Conservation (phyloP, 2,329 filamentous ascomycete genomes). For the Mycogone perniciosa region DNA sequence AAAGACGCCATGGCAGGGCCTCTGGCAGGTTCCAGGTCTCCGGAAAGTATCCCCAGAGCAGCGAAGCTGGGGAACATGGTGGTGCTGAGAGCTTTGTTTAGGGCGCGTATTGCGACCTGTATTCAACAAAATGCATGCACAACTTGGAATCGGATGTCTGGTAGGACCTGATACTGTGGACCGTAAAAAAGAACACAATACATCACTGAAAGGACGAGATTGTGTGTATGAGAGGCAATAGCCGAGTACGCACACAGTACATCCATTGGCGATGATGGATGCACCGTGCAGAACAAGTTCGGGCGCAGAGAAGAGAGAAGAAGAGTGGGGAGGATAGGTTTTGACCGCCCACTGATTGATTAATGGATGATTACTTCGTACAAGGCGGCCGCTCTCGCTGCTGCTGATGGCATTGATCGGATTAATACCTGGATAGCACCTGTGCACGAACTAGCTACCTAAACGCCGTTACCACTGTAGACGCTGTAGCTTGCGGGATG, state of each 20-base stretch:
- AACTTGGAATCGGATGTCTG: background rate
- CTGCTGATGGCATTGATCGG: background rate
- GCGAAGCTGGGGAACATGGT: slow-evolving; percentile 15
- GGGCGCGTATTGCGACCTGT: slow-evolving; percentile 1
- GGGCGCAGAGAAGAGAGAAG: slow-evolving; percentile 1
- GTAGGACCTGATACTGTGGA: background rate
- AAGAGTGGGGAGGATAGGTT: slow-evolving; percentile 6
- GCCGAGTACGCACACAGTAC: slow-evolving; percentile 9
- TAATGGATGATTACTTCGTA: background rate
- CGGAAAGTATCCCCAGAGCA: slow-evolving; percentile 23
- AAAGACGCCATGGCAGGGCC: slow-evolving; percentile 1
- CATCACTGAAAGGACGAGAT: background rate
- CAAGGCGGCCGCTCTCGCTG: background rate
- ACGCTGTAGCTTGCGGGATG: no score
- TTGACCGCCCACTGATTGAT: slow-evolving; percentile 8
- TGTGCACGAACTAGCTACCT: no score
- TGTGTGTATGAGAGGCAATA: background rate
- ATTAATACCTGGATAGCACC: no score
- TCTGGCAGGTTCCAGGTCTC: slow-evolving; percentile 7
- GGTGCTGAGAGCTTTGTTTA: slow-evolving; percentile 12
- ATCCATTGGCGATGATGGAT: background rate
- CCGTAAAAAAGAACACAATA: background rate
- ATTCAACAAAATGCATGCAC: background rate
- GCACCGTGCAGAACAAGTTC: background rate
- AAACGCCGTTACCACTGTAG: no score